Percentiles rank a stretch among this genome's conserved stretches.
Conservation (phyloP, 163 green algal genomes). For the Scenedesmus sp. region DNA sequence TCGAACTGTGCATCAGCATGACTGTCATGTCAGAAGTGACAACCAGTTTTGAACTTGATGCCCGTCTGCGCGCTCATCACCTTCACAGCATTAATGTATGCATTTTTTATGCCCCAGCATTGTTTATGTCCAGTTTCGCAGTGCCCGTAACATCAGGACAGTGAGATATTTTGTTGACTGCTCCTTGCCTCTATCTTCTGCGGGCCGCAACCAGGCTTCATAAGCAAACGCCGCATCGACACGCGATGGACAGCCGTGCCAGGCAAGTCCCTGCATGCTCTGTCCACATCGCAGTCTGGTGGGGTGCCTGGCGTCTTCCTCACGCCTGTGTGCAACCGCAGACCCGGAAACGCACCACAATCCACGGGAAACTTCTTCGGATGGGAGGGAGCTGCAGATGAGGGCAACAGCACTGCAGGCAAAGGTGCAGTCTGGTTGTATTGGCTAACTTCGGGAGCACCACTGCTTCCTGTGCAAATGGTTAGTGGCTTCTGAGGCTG, state of each 20-base stretch:
- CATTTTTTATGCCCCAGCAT: no score
- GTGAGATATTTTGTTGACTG: not conserved
- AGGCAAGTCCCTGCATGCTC: not conserved
- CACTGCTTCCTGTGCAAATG: not conserved
- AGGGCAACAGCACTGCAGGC: not conserved
- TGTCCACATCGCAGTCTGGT: not conserved
- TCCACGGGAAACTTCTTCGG: not conserved
- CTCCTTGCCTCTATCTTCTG: not conserved
- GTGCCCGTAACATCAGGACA: not conserved
- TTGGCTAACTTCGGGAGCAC: not conserved
- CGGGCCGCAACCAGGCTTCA: not conserved
- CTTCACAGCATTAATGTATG: not conserved
- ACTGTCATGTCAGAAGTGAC: no score
- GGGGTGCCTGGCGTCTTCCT: not conserved
- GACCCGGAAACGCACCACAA: not conserved
- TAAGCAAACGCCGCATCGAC: not conserved
- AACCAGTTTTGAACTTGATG: no score
- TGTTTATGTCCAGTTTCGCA: not conserved
- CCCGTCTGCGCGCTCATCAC: not conserved
- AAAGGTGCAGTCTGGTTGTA: constrained; percentile 4
- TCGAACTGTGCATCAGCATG: no score
- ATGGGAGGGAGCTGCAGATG: not conserved
- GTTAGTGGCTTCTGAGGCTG: not conserved
- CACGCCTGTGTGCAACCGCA: not conserved
- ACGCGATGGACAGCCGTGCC: not conserved